Conservation (phyloP, 176 grass and related monocot species). For the Raddia distichophylla region DNA sequence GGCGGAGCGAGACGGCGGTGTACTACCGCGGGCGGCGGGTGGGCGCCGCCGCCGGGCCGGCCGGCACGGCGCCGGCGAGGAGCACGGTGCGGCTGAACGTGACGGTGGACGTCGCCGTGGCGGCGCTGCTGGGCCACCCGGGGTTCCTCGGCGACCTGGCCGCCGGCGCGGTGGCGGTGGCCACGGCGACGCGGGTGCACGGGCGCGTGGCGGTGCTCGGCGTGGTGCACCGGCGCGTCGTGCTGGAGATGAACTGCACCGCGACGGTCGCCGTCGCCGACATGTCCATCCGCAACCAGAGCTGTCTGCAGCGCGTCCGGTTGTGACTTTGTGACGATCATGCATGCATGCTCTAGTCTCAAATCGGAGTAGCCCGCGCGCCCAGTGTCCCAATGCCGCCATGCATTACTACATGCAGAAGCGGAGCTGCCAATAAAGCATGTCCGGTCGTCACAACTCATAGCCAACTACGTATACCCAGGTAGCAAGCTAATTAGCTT, state of each 20-base stretch:
- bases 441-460: no score
- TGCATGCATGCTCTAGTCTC: no score
- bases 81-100: constrained; percentile 59
- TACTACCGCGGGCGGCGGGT: constrained; percentile 58
- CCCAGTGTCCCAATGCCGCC: no score
- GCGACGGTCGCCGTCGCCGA: constrained; percentile 35
- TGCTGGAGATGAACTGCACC: constrained; percentile 73
- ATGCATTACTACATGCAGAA: no score
- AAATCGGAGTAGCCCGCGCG: no score
- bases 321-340: neutral
- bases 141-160: constrained; percentile 44
- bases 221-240: constrained; percentile 41
- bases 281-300: constrained; percentile 58
- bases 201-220: constrained; percentile 61
- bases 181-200: constrained; percentile 58
- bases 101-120: constrained; percentile 59
- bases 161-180: constrained; percentile 42
- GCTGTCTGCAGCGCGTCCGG: constrained; percentile 49
- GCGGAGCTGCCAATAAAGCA: no score
- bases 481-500: no score
- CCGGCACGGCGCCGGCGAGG: constrained; percentile 52
- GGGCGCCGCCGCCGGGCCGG: constrained; percentile 44
- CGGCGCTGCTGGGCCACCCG: constrained; percentile 38
- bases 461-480: no score
- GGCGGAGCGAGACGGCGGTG: constrained; percentile 50